Base-by-base conservation (phyloP, 495 filamentous ascomycete genomes). In the Hypoxylon lienhwacheense region DNA sequence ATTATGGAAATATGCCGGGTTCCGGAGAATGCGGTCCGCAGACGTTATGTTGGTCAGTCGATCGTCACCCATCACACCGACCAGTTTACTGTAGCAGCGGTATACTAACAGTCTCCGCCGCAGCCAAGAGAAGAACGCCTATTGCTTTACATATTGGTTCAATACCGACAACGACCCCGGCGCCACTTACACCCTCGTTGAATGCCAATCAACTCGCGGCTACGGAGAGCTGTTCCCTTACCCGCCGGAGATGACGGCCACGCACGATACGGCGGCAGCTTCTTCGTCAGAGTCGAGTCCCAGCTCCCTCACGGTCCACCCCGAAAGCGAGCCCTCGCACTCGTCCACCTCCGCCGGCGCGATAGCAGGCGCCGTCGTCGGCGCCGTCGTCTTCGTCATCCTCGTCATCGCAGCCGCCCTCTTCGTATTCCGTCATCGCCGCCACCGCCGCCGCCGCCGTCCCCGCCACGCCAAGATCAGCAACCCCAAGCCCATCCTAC, bases 41-140 rank as follows among this genome's bases (percentile, higher is more conserved):
- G 4, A 65, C 61, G 8, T 17, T 67, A 55, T 65, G 61, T 14
- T 67, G 65, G 65, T 67, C 7, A 29, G 61, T 65, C 39, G 26
- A 42, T 6, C 17, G 37, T 4, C 7, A 12, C 25, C 20, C 14
- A 22, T 2, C 24, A 8, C 34, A 7, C n/a, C 19, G 14, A 12
- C 4, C 19, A 4, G 35, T 4, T 15, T 7, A 11, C 15, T n/a
- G 6, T 16, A 8, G 14, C 7, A 14, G 3, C 10, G n/a, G n/a
- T 20, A 16, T 20, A 36, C 46, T 61, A 17, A 61, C 36, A 7
- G 11, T 28, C 8, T 1, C 2, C 15, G 10, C 16, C 20, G 31
- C 40, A 67, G 65, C 17, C 48, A 57, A 3, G 21, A 16, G 20
- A 34, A 53, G 14, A 54, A 43, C 21, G 50, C 53, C 2, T 57